Conservation (phyloP, 768 basidiomycete genomes). For the Kwoniella botswanensis region DNA sequence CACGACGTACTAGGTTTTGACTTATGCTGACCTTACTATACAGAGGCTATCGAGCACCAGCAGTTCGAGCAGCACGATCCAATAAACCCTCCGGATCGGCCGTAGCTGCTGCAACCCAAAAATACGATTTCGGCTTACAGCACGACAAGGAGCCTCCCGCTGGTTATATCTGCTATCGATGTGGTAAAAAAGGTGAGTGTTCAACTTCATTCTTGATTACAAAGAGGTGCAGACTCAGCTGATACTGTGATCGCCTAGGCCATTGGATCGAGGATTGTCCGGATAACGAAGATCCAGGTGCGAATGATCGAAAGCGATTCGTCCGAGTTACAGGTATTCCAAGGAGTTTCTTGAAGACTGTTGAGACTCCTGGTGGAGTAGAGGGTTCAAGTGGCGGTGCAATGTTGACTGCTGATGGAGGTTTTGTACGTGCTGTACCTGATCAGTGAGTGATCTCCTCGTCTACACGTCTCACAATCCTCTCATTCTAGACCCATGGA, state of each 20-base stretch:
- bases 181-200: conserved; percentile 84
- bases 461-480: too few species aligned
- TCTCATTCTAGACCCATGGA: too few species aligned
- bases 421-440: conserved; percentile 95
- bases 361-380: conserved; percentile 69
- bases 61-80: conserved; percentile 22
- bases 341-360: conserved; percentile 93
- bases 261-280: conserved; percentile 99
- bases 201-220: conserved; percentile 4
- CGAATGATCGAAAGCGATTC: conserved; percentile 90
- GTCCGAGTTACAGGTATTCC: conserved; percentile 99
- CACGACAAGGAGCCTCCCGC: conserved; percentile 67
- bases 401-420: conserved; percentile 98
- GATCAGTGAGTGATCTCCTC: conserved; percentile 72
- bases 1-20: neutral
- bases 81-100: conserved; percentile 25
- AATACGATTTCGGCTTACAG: conserved; percentile 66
- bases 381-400: conserved; percentile 71
- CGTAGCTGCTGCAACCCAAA: conserved; percentile 38
- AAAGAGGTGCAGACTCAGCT: too few species aligned
- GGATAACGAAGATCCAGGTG: conserved; percentile 93
- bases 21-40: neutral
- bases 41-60: conserved; percentile 22
- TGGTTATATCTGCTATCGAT: conserved; percentile 98
- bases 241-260: conserved; percentile 62